phyloP scores from a whole-genome alignment of 1,139 yeast genomes.

The Saccharomycopsis hybrid region DNA sequence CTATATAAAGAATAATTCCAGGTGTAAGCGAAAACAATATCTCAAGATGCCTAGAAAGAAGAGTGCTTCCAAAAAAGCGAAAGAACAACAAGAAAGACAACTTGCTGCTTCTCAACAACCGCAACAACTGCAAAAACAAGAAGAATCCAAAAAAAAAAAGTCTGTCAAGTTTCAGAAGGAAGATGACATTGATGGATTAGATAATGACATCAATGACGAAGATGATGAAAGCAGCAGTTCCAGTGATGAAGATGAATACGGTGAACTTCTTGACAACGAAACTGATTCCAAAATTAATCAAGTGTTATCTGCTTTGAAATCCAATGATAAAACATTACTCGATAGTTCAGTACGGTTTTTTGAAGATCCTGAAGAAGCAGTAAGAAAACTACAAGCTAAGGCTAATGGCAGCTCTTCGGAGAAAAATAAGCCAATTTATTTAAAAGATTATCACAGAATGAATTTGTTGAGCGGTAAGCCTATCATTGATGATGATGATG shows the following conservation, averaged over 20 bases:
- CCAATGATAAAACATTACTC: conserved; percentile 56
- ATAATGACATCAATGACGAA: conserved; percentile 26
- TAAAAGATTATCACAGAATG: conserved; percentile 90
- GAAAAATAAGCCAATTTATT: conserved; percentile 70
- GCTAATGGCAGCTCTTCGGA: too few relatives aligned
- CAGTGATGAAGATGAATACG: conserved; percentile 91
- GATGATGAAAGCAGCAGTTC: too few relatives aligned
- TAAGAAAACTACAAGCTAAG: conserved; percentile 21
- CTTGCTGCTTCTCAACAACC: too few relatives aligned
- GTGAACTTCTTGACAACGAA: conserved; percentile 79
- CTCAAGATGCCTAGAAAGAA: conserved; percentile 83
- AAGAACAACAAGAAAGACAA: conserved; percentile 36
- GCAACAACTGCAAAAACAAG: conserved; percentile 26
- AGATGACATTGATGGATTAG: too few relatives aligned
- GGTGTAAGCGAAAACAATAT: too few relatives aligned
- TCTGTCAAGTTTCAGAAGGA: too few relatives aligned
- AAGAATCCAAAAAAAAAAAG: too few relatives aligned
- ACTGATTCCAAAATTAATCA: conserved; percentile 74
- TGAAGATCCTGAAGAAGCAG: conserved; percentile 48
- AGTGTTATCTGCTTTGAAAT: conserved; percentile 64
- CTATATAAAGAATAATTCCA: too few relatives aligned
- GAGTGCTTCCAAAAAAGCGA: conserved; percentile 76
- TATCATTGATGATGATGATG: conserved; percentile 45
- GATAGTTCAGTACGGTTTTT: conserved; percentile 68
- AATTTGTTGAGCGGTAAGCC: conserved; percentile 60